These are phyloP conservation scores for Madurella fahalii DNA, from an alignment of 2,329 filamentous ascomycete genomes.

Conservation along the genomic window DNA sequence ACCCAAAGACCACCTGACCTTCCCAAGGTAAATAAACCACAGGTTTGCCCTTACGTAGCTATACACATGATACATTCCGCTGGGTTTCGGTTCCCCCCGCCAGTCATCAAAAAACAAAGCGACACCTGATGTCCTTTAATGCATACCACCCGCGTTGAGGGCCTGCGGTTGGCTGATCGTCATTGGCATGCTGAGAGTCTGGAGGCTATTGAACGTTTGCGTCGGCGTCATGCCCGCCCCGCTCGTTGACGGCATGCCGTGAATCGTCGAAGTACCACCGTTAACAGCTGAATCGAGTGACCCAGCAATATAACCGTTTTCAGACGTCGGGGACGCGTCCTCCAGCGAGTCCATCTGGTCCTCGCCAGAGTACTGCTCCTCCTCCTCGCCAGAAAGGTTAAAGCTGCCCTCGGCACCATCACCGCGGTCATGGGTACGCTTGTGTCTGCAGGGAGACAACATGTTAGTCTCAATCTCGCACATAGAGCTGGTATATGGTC, in stretches of 20 bases:
- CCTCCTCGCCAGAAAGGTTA: slow-evolving; percentile 70
- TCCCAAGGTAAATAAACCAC: no score
- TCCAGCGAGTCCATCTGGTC: slow-evolving; percentile 78
- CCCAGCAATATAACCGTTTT: slow-evolving; percentile 56
- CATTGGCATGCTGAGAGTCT: slow-evolving; percentile 62
- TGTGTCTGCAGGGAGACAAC: slow-evolving; percentile 66
- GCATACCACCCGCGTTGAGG: slow-evolving; percentile 41
- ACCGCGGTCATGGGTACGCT: slow-evolving; percentile 65
- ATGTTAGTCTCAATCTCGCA: slow-evolving; percentile 35
- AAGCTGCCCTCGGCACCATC: slow-evolving; percentile 56
- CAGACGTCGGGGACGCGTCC: slow-evolving; percentile 70
- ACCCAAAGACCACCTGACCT: background rate
- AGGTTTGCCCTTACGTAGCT: background rate
- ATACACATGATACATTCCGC: slow-evolving; percentile 14
- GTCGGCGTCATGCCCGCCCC: slow-evolving; percentile 31
- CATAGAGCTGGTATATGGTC: slow-evolving; percentile 11
- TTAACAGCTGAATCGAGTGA: slow-evolving; percentile 47
- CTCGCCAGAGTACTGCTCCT: slow-evolving; percentile 78
- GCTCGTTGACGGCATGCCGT: slow-evolving; percentile 28
- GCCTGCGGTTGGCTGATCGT: slow-evolving; percentile 52
- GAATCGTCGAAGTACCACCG: slow-evolving; percentile 27
- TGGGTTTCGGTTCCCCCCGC: background rate
- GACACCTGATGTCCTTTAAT: slow-evolving; percentile 27
- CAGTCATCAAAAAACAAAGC: background rate
- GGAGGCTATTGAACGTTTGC: slow-evolving; percentile 52